These are phyloP conservation scores for Entomortierella lignicola DNA, from an alignment of 192 early-diverging fungal species.

Conservation along the genomic window DNA sequence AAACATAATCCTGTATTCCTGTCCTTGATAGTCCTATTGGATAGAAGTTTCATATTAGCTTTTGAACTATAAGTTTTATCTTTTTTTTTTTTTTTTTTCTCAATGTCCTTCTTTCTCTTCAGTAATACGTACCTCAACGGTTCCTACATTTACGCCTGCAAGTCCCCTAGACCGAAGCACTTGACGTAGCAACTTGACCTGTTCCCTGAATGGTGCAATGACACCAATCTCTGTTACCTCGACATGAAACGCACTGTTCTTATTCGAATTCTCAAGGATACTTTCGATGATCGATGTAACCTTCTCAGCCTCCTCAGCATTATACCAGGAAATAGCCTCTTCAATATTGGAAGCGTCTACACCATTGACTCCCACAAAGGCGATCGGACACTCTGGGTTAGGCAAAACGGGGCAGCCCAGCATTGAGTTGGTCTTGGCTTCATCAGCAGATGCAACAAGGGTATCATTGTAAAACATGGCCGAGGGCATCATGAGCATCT, in stretches of 20 bases:
- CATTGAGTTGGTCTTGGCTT: conserved; percentile 45
- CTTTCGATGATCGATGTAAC: conserved; percentile 53
- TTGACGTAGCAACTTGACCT: conserved; percentile 59
- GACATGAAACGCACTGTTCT: conserved; percentile 28
- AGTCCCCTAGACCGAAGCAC: conserved; percentile 48
- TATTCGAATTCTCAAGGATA: conserved; percentile 24
- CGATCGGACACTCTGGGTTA: conserved; percentile 60
- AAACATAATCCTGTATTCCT: conserved; percentile 63
- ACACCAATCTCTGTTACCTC: conserved; percentile 62
- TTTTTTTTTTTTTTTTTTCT: too few relatives aligned
- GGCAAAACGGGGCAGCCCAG: conserved; percentile 49
- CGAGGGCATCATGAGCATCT: conserved; percentile 64
- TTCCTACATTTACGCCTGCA: conserved; percentile 51
- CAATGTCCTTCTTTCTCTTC: too few relatives aligned
- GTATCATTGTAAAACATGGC: conserved; percentile 62
- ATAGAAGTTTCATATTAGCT: too few relatives aligned
- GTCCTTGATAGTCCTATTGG: conserved; percentile 64
- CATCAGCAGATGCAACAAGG: conserved; percentile 52
- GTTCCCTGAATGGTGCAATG: conserved; percentile 66
- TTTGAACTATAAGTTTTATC: too few relatives aligned
- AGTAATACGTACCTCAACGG: conserved; percentile 32
- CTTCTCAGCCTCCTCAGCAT: conserved; percentile 56
- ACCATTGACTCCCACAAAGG: conserved; percentile 63
- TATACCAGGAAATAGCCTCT: conserved; percentile 63
- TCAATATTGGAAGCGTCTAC: conserved; percentile 52